Evolutionary conservation across 2,329 filamentous ascomycete species (phyloP), one percentile per base, ranked within the genome.

Genomic region (Magnaporthiopsis incrustans): DNA sequence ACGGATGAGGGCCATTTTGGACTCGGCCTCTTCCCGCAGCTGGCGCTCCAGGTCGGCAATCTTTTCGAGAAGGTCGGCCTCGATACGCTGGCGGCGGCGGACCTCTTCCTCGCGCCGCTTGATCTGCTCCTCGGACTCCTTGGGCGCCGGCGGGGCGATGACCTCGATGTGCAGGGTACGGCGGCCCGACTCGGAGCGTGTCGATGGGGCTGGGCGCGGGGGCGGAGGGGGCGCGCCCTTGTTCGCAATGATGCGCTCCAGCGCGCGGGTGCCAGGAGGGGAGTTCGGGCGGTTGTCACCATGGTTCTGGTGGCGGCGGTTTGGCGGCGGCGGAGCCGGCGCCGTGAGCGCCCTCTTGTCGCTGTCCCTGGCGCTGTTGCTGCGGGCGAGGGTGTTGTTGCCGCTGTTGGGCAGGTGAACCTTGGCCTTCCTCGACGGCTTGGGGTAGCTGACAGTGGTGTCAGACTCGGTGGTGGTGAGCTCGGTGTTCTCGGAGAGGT

Each of bases 401-500:
- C 27, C 25, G 57, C 26, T 15, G 26, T 15, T 58, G 57, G 25
- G 57, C 4, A 26, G 57, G 57, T 22, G 57, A 15, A 58, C 57
- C 57, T 27, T 58, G 58, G 26, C 5, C 35, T 56, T 57, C 30
- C 30, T 50, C 18, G 30, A 27, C 30, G 25, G 26, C 44, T 38
- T 33, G 53, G 61, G 26, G 26, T 30, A 30, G 22, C 59, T 50
- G n/a, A 59, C 22, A 38, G 59, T 60, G 18, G 57, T 27, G 22
- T 66, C 61, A 25, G 60, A 66, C 11, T 66, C 64, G 7, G 66
- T 62, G 7, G 66, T 66, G 6, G 67, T 68, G n/a, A 64, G 65
- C 25, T 67, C 64, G n/a, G 67, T 68, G 57, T 63, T 66, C 30
- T 35, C 64, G 4, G 67, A 68, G 6, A 66, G 66, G 15, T 61